phyloP scores from a whole-genome alignment of 371 early-diverging fungal species.

The Mortierella sp. region DNA sequence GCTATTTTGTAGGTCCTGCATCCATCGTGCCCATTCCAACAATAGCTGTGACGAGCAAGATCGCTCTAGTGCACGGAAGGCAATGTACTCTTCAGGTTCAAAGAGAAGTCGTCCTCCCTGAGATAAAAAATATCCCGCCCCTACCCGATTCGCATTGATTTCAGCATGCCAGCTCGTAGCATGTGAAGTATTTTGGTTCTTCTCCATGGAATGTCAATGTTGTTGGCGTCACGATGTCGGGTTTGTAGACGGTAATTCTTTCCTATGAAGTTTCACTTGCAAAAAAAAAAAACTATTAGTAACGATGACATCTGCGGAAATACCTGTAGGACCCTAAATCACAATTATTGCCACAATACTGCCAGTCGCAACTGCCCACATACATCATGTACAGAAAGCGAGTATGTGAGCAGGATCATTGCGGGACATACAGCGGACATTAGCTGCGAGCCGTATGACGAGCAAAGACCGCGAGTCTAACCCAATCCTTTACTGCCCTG shows the following conservation, averaged over 20 bases:
- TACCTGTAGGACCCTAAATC: too few species aligned
- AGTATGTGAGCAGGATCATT: constrained; percentile 10
- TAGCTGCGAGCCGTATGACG: constrained; percentile 15
- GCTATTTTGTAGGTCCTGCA: constrained; percentile 6
- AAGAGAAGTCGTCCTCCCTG: constrained; percentile 9
- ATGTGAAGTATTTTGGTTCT: too few species aligned
- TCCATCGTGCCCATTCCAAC: constrained; percentile 7
- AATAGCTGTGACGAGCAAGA: not conserved
- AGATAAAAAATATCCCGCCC: constrained; percentile 15
- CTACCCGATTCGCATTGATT: constrained; percentile 2
- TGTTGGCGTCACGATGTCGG: too few species aligned
- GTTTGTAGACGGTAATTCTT: too few species aligned
- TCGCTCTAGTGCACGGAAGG: constrained; percentile 1
- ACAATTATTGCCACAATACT: not conserved
- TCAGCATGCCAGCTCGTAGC: constrained; percentile 5
- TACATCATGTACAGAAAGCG: not conserved
- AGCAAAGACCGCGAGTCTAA: constrained; percentile 21
- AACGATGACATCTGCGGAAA: too few species aligned
- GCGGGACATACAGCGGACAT: constrained; percentile 13
- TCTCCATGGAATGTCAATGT: too few species aligned
- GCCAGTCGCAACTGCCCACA: constrained; percentile 17
- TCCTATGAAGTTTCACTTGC: too few species aligned
- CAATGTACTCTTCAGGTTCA: constrained; percentile 7
- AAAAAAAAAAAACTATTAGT: too few species aligned
- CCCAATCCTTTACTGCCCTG: constrained; percentile 13